Conservation (phyloP, 345 rosid genomes). For the Trapa bicornis region DNA sequence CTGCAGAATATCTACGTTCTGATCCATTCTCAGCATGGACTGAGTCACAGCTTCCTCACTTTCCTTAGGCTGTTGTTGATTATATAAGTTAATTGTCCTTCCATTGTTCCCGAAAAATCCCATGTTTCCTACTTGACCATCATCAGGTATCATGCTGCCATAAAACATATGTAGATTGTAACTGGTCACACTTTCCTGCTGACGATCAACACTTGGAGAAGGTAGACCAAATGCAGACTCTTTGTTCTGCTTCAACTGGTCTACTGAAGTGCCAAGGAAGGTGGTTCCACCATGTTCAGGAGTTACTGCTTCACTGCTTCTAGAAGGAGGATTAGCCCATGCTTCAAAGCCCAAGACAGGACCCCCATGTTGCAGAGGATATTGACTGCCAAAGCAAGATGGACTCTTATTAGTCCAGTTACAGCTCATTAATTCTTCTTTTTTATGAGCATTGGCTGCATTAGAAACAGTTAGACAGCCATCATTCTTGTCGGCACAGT, state of each 20-base stretch:
- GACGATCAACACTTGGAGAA: slow-evolving; percentile 8
- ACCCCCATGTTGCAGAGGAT: slow-evolving; percentile 10
- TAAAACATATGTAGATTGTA: slow-evolving; percentile 15
- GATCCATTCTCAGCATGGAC: slow-evolving; percentile 29
- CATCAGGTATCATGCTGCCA: slow-evolving; percentile 11
- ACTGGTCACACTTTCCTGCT: slow-evolving; percentile 9
- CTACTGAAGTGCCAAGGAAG: slow-evolving; percentile 9
- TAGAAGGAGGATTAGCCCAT: slow-evolving; percentile 6
- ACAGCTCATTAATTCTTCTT: slow-evolving; percentile 11
- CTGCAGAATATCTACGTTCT: slow-evolving; percentile 15
- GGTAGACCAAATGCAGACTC: slow-evolving; percentile 16
- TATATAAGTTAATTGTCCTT: slow-evolving; percentile 13
- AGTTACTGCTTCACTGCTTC: slow-evolving; percentile 6
- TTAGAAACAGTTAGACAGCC: slow-evolving; percentile 9
- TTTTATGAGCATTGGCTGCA: slow-evolving; percentile 1
- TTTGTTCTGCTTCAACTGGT: slow-evolving; percentile 19
- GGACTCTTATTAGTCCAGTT: slow-evolving; percentile 7
- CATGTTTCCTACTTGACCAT: slow-evolving; percentile 12
- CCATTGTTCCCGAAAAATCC: slow-evolving; percentile 18
- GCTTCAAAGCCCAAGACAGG: slow-evolving; percentile 8
- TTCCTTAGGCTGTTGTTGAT: slow-evolving; percentile 9
- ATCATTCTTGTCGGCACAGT: slow-evolving; percentile 6
- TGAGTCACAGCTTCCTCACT: slow-evolving; percentile 20
- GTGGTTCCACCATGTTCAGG: slow-evolving; percentile 9
- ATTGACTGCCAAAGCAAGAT: slow-evolving; percentile 11